Evolutionary conservation across 805 yeast genomes (phyloP).

Genomic region (Pichia gijzeniarum): DNA sequence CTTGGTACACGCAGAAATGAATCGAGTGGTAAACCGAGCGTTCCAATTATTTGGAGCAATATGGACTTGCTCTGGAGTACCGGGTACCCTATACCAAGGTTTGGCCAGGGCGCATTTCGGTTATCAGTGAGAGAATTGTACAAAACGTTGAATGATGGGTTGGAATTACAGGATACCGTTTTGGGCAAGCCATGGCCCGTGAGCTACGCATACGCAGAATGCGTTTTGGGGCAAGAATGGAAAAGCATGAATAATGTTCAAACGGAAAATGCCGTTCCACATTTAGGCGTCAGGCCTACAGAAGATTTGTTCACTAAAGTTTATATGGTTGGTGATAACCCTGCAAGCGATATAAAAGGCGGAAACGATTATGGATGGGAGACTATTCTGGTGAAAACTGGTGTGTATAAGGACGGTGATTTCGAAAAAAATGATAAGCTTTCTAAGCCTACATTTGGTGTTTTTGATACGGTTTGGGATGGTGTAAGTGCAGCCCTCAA

Average conservation of each 20-base stretch:
- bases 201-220: conserved; percentile 78
- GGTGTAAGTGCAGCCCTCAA: conserved; percentile 32
- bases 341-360: conserved; percentile 86
- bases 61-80: conserved; percentile 87
- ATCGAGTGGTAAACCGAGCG: conserved; percentile 36
- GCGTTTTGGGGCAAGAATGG: conserved; percentile 51
- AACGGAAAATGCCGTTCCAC: conserved; percentile 32
- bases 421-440: conserved; percentile 24
- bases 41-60: conserved; percentile 78
- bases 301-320: conserved; percentile 47
- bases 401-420: conserved; percentile 70
- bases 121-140: conserved; percentile 57
- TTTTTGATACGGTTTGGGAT: conserved; percentile 41
- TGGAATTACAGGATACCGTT: conserved; percentile 43
- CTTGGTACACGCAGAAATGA: conserved; percentile 55
- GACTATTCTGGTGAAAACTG: conserved; percentile 75
- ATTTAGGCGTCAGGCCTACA: conserved; percentile 35
- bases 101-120: conserved; percentile 88
- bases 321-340: conserved; percentile 96
- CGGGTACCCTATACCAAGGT: conserved; percentile 66
- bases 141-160: conserved; percentile 30
- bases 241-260: conserved; percentile 20
- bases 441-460: conserved; percentile 43
- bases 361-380: conserved; percentile 88
- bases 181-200: conserved; percentile 77